These are phyloP conservation scores for Gleditsia sinensis DNA, from an alignment of 306 rosid genomes.

Conservation along the genomic window DNA sequence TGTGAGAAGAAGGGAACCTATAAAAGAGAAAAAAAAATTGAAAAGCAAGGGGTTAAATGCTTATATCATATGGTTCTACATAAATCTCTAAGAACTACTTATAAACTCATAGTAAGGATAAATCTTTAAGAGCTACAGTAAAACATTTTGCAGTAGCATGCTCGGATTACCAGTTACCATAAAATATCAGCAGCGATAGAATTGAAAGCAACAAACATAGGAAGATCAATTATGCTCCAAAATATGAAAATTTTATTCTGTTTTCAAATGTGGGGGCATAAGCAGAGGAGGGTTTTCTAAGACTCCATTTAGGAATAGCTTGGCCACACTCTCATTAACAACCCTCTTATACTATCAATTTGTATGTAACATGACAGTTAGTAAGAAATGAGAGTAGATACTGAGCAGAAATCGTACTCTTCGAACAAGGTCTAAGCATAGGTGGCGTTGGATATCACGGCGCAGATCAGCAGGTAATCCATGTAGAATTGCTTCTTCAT, in stretches of 20 bases:
- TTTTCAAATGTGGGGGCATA: background rate
- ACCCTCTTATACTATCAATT: background rate
- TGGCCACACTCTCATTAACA: background rate
- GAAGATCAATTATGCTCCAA: conserved; percentile 18
- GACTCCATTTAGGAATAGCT: background rate
- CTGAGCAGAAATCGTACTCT: conserved; percentile 63
- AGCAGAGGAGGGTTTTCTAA: background rate
- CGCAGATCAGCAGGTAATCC: conserved; percentile 96
- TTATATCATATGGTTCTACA: too few relatives aligned
- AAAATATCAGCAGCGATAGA: background rate
- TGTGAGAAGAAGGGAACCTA: conserved; percentile 98
- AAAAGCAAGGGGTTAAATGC: background rate
- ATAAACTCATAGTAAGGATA: too few relatives aligned
- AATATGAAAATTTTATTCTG: background rate
- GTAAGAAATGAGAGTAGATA: conserved; percentile 21
- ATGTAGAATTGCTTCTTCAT: conserved; percentile 83
- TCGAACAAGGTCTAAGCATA: conserved; percentile 93
- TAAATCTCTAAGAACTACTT: conserved; percentile 4
- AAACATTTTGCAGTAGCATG: background rate
- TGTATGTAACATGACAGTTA: conserved; percentile 11
- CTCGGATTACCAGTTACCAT: conserved; percentile 7
- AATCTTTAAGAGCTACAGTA: background rate
- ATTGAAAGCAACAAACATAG: background rate
- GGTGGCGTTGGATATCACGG: conserved; percentile 91
- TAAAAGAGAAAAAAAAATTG: conserved; percentile 11